phyloP scores from a whole-genome alignment of 805 yeast species.

The Sugiyamaella marilandica region DNA sequence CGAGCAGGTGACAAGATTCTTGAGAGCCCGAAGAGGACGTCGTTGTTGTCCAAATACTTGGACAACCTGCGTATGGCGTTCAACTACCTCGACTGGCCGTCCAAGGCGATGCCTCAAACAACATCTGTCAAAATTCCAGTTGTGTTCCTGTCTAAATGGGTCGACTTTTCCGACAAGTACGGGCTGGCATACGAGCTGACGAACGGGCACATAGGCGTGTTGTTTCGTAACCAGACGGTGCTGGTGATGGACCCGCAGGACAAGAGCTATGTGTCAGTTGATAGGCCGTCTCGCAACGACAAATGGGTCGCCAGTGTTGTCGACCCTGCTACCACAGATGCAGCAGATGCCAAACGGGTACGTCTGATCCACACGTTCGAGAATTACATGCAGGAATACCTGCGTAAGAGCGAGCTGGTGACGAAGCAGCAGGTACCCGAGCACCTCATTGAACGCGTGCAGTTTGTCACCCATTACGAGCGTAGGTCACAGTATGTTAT shows the following conservation, averaged over 20 bases:
- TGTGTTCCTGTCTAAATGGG: constrained; percentile 87
- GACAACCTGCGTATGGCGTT: not conserved
- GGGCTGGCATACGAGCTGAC: constrained; percentile 92
- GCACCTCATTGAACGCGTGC: constrained; percentile 26
- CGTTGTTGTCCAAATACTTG: not conserved
- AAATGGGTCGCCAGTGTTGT: constrained; percentile 7
- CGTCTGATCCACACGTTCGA: constrained; percentile 86
- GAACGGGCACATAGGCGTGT: constrained; percentile 84
- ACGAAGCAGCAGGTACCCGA: constrained; percentile 43
- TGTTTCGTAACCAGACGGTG: constrained; percentile 80
- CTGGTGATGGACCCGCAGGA: constrained; percentile 61
- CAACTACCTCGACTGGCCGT: constrained; percentile 3
- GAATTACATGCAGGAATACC: constrained; percentile 85
- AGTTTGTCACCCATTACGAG: constrained; percentile 72
- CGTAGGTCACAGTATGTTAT: constrained; percentile 76
- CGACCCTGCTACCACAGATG: constrained; percentile 17
- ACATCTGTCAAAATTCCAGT: constrained; percentile 7
- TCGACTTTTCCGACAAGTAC: constrained; percentile 91
- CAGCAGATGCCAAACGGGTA: constrained; percentile 40
- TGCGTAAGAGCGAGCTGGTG: constrained; percentile 55
- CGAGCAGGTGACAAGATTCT: not conserved
- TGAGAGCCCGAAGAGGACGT: not conserved
- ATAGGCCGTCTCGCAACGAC: not conserved
- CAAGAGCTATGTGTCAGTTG: constrained; percentile 34
- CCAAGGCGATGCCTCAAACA: not conserved